Evolutionary conservation across 2,329 filamentous ascomycete species (phyloP), one percentile per base, ranked within the genome.

Genomic region (Penicillium thymicola): DNA sequence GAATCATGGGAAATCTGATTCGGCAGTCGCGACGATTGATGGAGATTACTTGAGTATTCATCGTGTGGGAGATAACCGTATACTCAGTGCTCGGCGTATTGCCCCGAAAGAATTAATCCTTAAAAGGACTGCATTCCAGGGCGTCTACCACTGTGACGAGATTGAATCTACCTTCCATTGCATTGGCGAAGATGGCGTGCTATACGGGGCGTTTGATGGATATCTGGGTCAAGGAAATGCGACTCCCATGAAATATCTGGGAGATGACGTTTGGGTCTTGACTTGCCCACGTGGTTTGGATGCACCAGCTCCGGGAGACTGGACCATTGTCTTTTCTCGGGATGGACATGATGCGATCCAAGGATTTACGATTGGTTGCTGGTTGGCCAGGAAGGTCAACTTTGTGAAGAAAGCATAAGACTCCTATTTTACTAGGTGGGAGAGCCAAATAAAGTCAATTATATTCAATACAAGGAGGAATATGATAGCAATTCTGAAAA

Each of bases 131-230:
- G 40, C 49, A 5, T 23, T 68, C 9, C 55, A 55, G 16, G 77
- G 76, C 38, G 45, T 57, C 1, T 79, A 77, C 57, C 54, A 64
- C 27, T 75, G 69, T 52, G 63, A 61, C 1, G 75, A 78, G 37
- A 61, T 69, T 1, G 72, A 76, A 5, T 77, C 73, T 5, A 69
- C 59, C 0, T 74, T 79, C 58, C 64, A 67, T 42, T 71, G 70
- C 53, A 63, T 55, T 5, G 74, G 75, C 5, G 59, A 60, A 5
- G 69, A 70, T n/a, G 71, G 67, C 9, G 63, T 75, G 55, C 51
- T 79, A n/a, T 78, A 78, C 54, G 77, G 75, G 7, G 64, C 66
- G 2, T 79, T 79, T 55, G 69, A 74, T 51, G 77, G 77, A 5
- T 79, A 68, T 51, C 61, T 79, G 4, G 77, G 77, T 2, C 63